Conservation (phyloP, 257 asterid species). For the Solanum neorickii region DNA sequence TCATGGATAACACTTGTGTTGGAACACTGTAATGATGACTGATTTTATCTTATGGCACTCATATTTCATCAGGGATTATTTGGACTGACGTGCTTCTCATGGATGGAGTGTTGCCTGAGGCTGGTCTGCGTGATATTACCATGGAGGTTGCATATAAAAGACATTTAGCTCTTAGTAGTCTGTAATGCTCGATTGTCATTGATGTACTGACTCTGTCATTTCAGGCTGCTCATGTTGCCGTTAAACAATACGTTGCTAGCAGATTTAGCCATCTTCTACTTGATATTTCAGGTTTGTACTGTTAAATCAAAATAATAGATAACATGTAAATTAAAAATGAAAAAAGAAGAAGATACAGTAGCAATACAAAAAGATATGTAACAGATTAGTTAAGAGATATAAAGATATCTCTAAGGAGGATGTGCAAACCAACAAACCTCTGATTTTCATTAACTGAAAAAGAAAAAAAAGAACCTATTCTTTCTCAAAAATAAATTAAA, state of each 20-base stretch:
- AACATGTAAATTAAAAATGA: not conserved
- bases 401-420: not conserved
- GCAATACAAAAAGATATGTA: not conserved
- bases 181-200: not conserved
- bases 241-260: conserved; percentile 55
- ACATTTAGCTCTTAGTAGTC: conserved; percentile 4
- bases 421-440: not conserved
- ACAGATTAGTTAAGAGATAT: not conserved
- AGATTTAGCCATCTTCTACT: conserved; percentile 51
- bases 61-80: conserved; percentile 41
- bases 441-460: not conserved
- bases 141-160: conserved; percentile 43
- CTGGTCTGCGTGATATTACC: conserved; percentile 51
- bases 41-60: not conserved
- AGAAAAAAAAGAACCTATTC: not conserved
- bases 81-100: conserved; percentile 80
- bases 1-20: not conserved
- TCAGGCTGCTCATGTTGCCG: conserved; percentile 68
- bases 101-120: conserved; percentile 92
- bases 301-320: not conserved
- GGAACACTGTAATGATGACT: not conserved
- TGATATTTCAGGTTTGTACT: conserved; percentile 65
- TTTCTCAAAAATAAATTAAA: not conserved
- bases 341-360: not conserved
- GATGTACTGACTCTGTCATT: conserved; percentile 2